Conservation (phyloP, 2,329 filamentous ascomycete species). For the Aspergillus clavatus region DNA sequence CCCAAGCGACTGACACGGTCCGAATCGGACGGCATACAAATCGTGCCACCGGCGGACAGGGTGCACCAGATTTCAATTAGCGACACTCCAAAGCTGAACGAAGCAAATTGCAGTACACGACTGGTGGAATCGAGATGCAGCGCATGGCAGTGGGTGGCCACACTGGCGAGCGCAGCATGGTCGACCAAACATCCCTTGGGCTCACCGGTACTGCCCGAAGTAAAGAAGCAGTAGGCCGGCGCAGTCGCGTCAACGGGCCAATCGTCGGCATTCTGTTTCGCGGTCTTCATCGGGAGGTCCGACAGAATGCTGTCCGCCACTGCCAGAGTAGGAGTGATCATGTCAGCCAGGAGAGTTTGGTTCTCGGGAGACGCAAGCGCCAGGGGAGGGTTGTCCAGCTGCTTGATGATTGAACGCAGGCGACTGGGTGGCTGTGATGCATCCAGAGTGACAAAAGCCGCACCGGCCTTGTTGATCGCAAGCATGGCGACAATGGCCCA, state of each 20-base stretch:
- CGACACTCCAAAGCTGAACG: conserved; percentile 5
- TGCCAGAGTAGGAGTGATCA: not conserved
- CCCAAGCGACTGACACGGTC: conserved; percentile 3
- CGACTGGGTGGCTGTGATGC: not conserved
- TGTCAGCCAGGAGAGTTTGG: not conserved
- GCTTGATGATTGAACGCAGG: not conserved
- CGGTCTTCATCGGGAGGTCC: not conserved
- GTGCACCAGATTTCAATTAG: conserved; percentile 5
- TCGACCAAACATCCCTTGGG: conserved; percentile 7
- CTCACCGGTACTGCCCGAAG: conserved; percentile 5
- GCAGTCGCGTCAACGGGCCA: conserved; percentile 1
- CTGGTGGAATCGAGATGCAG: not conserved
- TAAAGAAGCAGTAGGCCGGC: conserved; percentile 5
- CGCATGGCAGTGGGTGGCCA: not conserved
- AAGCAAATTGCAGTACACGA: conserved; percentile 5
- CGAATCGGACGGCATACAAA: conserved; percentile 6
- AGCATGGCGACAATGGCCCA: conserved; percentile 1
- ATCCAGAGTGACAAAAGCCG: not conserved
- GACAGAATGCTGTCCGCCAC: not conserved
- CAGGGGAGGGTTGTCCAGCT: not conserved
- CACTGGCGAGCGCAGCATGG: conserved; percentile 1
- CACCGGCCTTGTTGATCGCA: not conserved
- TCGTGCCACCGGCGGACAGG: not conserved
- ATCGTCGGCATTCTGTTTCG: not conserved
- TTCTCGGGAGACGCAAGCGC: not conserved